These are phyloP conservation scores for Coprinellus aureogranulatus DNA, from an alignment of 768 basidiomycete genomes.

Conservation along the genomic window DNA sequence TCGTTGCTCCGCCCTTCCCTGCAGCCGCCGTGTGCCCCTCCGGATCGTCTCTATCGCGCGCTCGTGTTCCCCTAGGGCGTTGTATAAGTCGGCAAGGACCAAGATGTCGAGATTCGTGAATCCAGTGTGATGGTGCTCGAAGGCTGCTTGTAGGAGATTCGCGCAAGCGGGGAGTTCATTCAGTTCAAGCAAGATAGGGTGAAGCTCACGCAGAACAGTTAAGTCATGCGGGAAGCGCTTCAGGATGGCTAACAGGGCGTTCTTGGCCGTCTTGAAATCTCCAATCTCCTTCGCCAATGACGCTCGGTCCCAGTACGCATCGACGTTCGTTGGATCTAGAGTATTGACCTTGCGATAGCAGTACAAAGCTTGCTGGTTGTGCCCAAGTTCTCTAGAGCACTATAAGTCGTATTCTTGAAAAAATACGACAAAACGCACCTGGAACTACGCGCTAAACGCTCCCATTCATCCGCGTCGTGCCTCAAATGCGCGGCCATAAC, in stretches of 20 bases:
- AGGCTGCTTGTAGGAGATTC: constrained; percentile 66
- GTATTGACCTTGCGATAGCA: constrained; percentile 83
- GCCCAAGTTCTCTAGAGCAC: constrained; percentile 56
- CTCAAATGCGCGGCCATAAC: constrained; percentile 90
- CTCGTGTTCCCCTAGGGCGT: constrained; percentile 65
- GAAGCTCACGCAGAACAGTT: constrained; percentile 73
- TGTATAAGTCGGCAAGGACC: constrained; percentile 81
- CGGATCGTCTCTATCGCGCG: constrained; percentile 68
- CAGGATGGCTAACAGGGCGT: constrained; percentile 68
- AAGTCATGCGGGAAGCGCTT: constrained; percentile 78
- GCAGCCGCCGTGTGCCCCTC: constrained; percentile 85
- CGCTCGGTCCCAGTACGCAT: constrained; percentile 88
- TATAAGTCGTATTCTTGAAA: too few species aligned
- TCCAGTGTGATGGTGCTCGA: constrained; percentile 70
- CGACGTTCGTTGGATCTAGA: constrained; percentile 76
- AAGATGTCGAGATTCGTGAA: constrained; percentile 73
- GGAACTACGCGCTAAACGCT: constrained; percentile 70
- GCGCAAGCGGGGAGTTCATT: constrained; percentile 65
- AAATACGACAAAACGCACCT: too few species aligned
- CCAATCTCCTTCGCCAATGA: constrained; percentile 74
- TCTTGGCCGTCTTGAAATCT: constrained; percentile 62
- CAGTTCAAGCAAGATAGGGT: constrained; percentile 72
- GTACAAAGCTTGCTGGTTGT: constrained; percentile 84
- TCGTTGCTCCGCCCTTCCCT: constrained; percentile 67
- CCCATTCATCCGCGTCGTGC: constrained; percentile 87